Evolutionary conservation across 176 grass and related monocot species (phyloP).

Genomic region (Miscanthus lutarioriparius): DNA sequence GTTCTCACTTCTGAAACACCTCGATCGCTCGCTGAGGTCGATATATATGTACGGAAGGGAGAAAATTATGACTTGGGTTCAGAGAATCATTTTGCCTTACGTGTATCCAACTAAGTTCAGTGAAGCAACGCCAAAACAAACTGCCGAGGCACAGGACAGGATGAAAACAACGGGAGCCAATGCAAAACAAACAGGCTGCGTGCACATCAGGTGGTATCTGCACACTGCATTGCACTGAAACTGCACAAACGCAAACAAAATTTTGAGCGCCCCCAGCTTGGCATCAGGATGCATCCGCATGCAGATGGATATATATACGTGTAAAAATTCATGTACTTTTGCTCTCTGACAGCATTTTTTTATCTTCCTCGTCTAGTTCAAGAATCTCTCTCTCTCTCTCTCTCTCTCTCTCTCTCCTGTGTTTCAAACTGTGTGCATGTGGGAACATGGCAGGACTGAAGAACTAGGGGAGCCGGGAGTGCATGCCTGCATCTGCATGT

Average conservation of each 20-base stretch:
- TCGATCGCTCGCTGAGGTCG: neutral
- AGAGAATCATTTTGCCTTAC: conserved; percentile 45
- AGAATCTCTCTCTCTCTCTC: neutral
- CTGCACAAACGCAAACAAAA: conserved; percentile 13
- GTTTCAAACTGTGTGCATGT: conserved; percentile 38
- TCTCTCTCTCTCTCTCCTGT: neutral
- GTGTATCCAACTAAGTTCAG: conserved; percentile 42
- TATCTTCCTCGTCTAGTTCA: neutral
- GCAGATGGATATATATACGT: neutral
- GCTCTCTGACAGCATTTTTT: conserved; percentile 4
- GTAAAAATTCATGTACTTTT: neutral
- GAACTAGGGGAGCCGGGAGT: neutral
- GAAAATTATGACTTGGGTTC: conserved; percentile 9
- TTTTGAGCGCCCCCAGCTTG: conserved; percentile 31
- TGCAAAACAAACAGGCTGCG: conserved; percentile 26
- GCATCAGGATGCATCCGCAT: conserved; percentile 25
- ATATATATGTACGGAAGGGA: neutral
- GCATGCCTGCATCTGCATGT: conserved; percentile 19
- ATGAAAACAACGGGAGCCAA: conserved; percentile 45
- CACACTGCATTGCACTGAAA: conserved; percentile 16
- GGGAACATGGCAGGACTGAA: conserved; percentile 39
- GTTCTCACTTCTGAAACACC: conserved; percentile 10
- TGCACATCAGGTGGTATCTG: neutral
- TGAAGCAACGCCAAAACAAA: conserved; percentile 33
- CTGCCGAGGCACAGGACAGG: conserved; percentile 23